Percentiles rank a stretch among this genome's conserved stretches.
Evolutionary conservation across 23 red algal species (phyloP).

Genomic region (Gracilaria domingensis): DNA sequence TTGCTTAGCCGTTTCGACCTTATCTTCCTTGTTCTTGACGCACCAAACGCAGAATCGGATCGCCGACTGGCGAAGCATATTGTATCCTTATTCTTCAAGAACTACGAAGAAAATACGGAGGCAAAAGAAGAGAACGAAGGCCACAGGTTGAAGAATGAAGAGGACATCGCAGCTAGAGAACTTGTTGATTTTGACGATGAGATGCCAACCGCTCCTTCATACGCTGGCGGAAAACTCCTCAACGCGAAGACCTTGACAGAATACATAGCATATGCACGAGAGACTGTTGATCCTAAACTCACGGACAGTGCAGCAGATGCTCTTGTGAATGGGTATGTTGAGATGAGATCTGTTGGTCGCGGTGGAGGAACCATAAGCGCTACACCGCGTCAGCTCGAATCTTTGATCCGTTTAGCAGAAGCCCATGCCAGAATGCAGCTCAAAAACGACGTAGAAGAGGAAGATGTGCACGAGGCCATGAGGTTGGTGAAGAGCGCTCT

Average conservation of each 20-base stretch:
- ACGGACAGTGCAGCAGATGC: conserved; percentile 66
- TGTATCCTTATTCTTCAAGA: conserved; percentile 91
- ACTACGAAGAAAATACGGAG: conserved; percentile 49
- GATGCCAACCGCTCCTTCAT: conserved; percentile 32
- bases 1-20: conserved; percentile 95
- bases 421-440: conserved; percentile 93
- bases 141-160: not conserved
- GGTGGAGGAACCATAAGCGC: conserved; percentile 87
- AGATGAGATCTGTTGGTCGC: conserved; percentile 76
- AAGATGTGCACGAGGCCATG: conserved; percentile 93
- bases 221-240: conserved; percentile 45
- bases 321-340: conserved; percentile 80
- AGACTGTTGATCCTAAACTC: conserved; percentile 79
- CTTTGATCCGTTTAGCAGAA: conserved; percentile 93
- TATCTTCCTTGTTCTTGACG: conserved; percentile 95
- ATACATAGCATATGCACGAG: conserved; percentile 95
- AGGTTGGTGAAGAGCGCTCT: conserved; percentile 89
- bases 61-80: conserved; percentile 92
- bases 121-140: not conserved
- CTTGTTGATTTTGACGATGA: conserved; percentile 33
- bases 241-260: conserved; percentile 76
- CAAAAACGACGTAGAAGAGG: conserved; percentile 68
- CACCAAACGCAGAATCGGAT: conserved; percentile 85
- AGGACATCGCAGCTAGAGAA: conserved; percentile 9
- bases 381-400: conserved; percentile 96